Conservation (phyloP, 2,329 filamentous ascomycete genomes). For the Xylariaceae sp. region DNA sequence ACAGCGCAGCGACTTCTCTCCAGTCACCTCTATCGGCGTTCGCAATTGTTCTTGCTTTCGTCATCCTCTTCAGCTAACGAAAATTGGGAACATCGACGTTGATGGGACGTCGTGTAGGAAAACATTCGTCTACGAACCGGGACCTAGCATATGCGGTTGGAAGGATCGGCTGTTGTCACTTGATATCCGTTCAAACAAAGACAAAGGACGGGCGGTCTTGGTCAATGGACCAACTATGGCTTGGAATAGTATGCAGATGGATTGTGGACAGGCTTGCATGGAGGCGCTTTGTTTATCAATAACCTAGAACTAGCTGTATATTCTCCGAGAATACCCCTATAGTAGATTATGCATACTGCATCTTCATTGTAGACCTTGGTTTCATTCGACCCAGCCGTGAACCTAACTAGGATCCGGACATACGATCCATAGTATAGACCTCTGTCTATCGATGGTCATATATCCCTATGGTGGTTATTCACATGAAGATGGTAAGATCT, state of each 20-base stretch:
- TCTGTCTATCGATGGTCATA: background rate
- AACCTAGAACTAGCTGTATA: background rate
- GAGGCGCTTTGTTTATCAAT: background rate
- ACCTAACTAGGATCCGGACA: background rate
- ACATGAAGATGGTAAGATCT: no score
- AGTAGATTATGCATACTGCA: background rate
- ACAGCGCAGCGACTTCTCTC: slow-evolving; percentile 7
- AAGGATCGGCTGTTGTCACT: background rate
- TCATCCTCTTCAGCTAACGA: background rate
- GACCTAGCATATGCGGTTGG: background rate
- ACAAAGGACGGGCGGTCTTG: background rate
- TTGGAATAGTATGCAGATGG: background rate
- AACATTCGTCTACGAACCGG: background rate
- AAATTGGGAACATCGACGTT: background rate
- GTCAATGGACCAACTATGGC: background rate
- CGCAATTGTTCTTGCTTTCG: background rate
- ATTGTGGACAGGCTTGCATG: background rate
- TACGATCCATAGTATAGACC: background rate
- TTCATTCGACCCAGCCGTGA: background rate
- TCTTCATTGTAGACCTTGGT: background rate
- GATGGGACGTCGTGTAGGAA: background rate
- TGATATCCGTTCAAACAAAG: background rate
- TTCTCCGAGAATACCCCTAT: background rate
- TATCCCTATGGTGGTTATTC: no score
- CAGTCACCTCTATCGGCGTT: background rate